Evolutionary conservation across 352 stramenopile species (phyloP), one percentile per base, ranked within the genome.

Genomic region (Phytophthora sojae): DNA sequence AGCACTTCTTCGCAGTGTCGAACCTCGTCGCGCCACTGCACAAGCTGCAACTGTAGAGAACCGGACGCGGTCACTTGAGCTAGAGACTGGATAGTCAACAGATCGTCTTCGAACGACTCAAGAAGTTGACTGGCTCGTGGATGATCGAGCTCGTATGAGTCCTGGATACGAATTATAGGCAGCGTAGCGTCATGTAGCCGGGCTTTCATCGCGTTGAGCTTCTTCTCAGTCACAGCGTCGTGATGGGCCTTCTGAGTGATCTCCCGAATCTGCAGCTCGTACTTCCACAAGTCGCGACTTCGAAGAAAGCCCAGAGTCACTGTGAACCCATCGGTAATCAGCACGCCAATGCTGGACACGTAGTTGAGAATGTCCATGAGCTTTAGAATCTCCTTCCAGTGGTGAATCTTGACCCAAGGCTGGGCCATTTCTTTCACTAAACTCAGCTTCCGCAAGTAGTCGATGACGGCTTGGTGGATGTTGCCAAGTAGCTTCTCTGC

Each of bases 1-100:
- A 93, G 57, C 0, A 90, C 78, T 25, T 91, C 77, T 64, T 93
- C 79, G 35, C 79, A 90, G 15, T 73, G 76, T 19, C 78, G 85
- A 59, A 92, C 78, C 39, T 92, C 82, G 21, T 93, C 81, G 4
- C 82, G 79, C 82, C 82, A 92, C 45, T 79, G 67, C 19, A 86
- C 67, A 17, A 91, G 77, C 30, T 71, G 85, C 2, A 70, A 19
- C 5, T 80, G 69, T 2, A 91, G 67, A 26, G 67, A 53, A 30
- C 64, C 8, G 0, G 76, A 84, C 3, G 80, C 74, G 1, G 76
- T 83, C 4, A 87, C 63, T 23, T 91, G 83, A 11, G 78, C 77
- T 9, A 91, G 69, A 0, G 78, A 73, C 25, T 91, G 83, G n/a
- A 91, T 82, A 1, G 79, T 85, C 6, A 91, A 57, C 6, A 90